A percentile compares a stretch with the other conserved stretches of the same genome.
Evolutionary conservation across 2,329 filamentous ascomycete species (phyloP).

Genomic region (Colletotrichum lini): DNA sequence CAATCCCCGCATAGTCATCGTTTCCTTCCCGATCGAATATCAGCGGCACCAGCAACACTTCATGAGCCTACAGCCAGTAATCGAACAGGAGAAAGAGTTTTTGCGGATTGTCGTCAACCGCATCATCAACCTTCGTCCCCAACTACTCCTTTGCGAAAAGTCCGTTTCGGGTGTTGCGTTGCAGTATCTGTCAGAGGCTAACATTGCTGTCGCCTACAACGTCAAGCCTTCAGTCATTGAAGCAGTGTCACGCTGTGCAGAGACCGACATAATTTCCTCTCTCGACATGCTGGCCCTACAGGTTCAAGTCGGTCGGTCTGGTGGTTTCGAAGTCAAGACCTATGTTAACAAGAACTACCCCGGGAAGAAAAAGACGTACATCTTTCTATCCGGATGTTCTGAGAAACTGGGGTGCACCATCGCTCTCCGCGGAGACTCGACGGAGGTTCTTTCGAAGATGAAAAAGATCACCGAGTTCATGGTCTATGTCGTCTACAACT

Average conservation of each 20-base stretch:
- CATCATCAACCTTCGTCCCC: constrained; percentile 87
- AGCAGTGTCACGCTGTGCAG: constrained; percentile 91
- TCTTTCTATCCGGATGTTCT: constrained; percentile 92
- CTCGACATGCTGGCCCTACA: constrained; percentile 90
- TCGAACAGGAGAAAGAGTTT: constrained; percentile 96
- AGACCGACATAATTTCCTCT: constrained; percentile 93
- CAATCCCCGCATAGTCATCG: constrained; percentile 89
- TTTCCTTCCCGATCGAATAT: constrained; percentile 97
- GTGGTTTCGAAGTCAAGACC: constrained; percentile 94
- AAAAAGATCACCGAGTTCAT: constrained; percentile 98
- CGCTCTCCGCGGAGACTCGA: constrained; percentile 85
- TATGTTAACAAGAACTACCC: constrained; percentile 84
- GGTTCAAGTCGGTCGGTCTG: constrained; percentile 83
- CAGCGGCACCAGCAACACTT: constrained; percentile 91
- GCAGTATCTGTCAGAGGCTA: constrained; percentile 87
- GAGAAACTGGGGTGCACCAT: constrained; percentile 96
- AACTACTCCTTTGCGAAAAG: constrained; percentile 91
- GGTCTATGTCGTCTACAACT: constrained; percentile 98
- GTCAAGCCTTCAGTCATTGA: constrained; percentile 97
- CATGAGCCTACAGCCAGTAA: constrained; percentile 97
- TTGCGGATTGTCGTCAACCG: constrained; percentile 91
- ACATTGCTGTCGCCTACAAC: constrained; percentile 95
- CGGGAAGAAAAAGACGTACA: constrained; percentile 91
- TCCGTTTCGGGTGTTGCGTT: constrained; percentile 93
- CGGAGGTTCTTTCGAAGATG: constrained; percentile 79